Base-by-base conservation (phyloP, 306 rosid genomes). In the Gastrolobium bilobum region DNA sequence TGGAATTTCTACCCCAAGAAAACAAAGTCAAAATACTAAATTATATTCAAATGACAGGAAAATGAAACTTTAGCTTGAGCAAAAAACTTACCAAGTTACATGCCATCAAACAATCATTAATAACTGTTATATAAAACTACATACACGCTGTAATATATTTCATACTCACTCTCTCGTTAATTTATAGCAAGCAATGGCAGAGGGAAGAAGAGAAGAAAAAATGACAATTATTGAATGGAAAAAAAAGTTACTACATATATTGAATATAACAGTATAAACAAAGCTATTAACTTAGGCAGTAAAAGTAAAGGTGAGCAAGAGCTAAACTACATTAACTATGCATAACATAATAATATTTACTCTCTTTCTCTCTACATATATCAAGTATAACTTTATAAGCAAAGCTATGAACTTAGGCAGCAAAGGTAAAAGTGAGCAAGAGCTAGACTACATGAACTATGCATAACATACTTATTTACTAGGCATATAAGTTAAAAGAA, bases 31-130 rank as follows among this genome's bases (percentile, higher is more conserved):
- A 53, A 7, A 59, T 74, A 59, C 35, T 31, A 30, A n/a, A 4
- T 60, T 31, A 29, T 31, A 31, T 13, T 69, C 56, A 53, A 33
- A 37, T 51, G 38, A 42, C n/a, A 10, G 13, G 61, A 68, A 69
- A 59, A 58, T 3, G 26, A 59, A 58, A 20, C 44, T 58, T 57
- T 52, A 40, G 11, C 51, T 44, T 35, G 48, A 46, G 40, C 34
- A 20, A 35, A 37, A 3, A 46, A 26, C 9, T 54, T 47, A 7
- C 33, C 4, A 68, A 14, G 52, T 35, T 43, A 30, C 53, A 42
- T 57, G 39, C 35, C 37, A 68, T 29, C 7, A 76, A 63, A 33
- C 64, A 38, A 48, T 38, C 54, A 51, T 26, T 29, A 72, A 53
- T 38, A 71, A 4, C 2, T 15, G 62, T 52, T 53, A 14, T 52